Evolutionary conservation across 345 rosid genomes (phyloP), one percentile per base, ranked within the genome.

Genomic region (Turritis glabra): DNA sequence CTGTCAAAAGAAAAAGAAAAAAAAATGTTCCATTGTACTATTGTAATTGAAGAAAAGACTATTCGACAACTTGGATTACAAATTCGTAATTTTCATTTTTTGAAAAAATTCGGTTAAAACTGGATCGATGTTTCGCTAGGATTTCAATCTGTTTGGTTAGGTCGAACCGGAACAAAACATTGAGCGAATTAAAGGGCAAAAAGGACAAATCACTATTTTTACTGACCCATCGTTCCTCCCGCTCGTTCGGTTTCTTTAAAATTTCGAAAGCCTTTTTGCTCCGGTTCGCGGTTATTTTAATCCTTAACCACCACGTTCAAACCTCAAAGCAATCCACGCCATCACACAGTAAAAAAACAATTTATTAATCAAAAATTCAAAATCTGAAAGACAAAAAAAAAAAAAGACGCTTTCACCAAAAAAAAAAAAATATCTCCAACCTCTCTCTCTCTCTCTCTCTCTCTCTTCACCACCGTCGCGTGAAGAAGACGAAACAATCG

Each of bases 401-500:
- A 14, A 60, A 14, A n/a, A 9, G 25, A 53, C 19, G 52, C 38
- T n/a, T 26, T 66, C 66, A 23, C 35, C 64, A 10, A 21, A 17
- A 47, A 18, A 12, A 8, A 47, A 50, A 12, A 40, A 77, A 63
- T 11, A 56, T 61, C 71, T 65, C 35, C 73, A 19, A 54, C 37
- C 53, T 23, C 63, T 75, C 71, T 62, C 74, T 67, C 76, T 72
- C 65, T 40, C 14, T 37, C 40, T 37, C 44, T 38, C n/a, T 46
- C 23, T 78, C 72, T 69, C 90, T 77, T 89, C 86, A 69, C 77
- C 82, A 80, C 76, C 76, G 55, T 84, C 85, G 75, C 93, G 82
- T 88, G 64, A 84, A 86, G 87, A 77, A 78, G 91, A 91, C 78
- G 93, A 79, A 81, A 88, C 82, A 62, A 76, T 81, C 81, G 72